A percentile compares a stretch with the other conserved stretches of the same genome.
Evolutionary conservation across 75 land plant genomes (phyloP).

Genomic region (Ceratopteris richardii): DNA sequence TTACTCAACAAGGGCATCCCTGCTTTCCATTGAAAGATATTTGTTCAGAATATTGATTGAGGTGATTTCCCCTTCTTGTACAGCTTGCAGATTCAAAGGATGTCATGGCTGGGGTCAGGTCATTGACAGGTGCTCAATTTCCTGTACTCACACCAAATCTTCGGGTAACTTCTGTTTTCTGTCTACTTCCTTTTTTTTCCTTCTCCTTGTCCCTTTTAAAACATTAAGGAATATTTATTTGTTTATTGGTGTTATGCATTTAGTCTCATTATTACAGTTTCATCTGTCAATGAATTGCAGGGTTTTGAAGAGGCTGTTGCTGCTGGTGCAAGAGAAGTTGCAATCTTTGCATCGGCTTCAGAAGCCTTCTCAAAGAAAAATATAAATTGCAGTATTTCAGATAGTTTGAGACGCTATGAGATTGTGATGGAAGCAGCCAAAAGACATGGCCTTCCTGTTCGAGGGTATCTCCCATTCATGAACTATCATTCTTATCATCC

Average conservation of each 20-base stretch:
- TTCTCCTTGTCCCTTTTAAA: no score
- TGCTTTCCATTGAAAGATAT: no score
- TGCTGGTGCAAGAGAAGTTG: constrained; percentile 93
- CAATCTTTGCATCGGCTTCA: constrained; percentile 94
- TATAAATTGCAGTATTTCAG: constrained; percentile 86
- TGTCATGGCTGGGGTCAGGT: constrained; percentile 59
- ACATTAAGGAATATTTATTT: no score
- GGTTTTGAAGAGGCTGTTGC: constrained; percentile 93
- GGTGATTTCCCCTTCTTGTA: no score
- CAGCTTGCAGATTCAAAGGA: constrained; percentile 94
- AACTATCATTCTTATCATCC: background rate
- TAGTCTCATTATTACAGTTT: no score
- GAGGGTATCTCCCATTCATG: constrained; percentile 49
- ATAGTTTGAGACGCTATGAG: constrained; percentile 75
- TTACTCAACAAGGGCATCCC: no score
- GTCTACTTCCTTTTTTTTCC: no score
- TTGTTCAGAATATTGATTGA: no score
- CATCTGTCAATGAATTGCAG: constrained; percentile 29
- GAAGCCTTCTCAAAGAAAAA: constrained; percentile 89
- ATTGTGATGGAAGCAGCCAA: constrained; percentile 63
- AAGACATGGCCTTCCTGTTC: constrained; percentile 60
- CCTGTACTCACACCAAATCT: constrained; percentile 94
- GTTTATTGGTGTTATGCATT: background rate
- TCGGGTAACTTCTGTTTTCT: constrained; percentile 33
- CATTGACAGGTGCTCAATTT: constrained; percentile 40